These are phyloP conservation scores for Phytophthora pisi DNA, from an alignment of 352 stramenopile species.

Conservation along the genomic window DNA sequence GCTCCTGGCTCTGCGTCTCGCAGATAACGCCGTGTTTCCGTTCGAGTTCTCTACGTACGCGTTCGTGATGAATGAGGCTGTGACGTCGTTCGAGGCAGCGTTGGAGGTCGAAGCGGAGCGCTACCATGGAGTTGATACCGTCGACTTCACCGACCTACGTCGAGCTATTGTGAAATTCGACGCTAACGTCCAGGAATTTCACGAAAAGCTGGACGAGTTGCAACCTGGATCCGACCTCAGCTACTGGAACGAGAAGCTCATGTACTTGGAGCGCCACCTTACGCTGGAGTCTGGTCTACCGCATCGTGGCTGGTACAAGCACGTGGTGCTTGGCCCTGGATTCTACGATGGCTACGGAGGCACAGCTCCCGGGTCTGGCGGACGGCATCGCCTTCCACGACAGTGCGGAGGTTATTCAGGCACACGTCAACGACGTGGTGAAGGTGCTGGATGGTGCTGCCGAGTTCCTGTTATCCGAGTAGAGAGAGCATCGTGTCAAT, in stretches of 20 bases:
- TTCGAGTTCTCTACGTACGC: slow-evolving; percentile 68
- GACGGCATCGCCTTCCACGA: slow-evolving; percentile 59
- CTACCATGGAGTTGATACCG: slow-evolving; percentile 20
- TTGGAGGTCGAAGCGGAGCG: slow-evolving; percentile 20
- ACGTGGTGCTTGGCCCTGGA: slow-evolving; percentile 64
- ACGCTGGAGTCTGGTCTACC: slow-evolving; percentile 44
- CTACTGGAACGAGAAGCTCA: slow-evolving; percentile 56
- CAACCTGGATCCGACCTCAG: slow-evolving; percentile 1
- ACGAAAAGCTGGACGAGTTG: slow-evolving; percentile 19
- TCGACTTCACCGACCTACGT: slow-evolving; percentile 38
- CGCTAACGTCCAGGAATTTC: slow-evolving; percentile 37
- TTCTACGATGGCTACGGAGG: slow-evolving; percentile 63
- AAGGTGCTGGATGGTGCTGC: slow-evolving; percentile 40
- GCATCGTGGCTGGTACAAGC: slow-evolving; percentile 63
- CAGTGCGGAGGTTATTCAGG: slow-evolving; percentile 36
- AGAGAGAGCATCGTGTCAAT: slow-evolving; percentile 3
- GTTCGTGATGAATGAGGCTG: slow-evolving; percentile 50
- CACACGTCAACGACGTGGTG: slow-evolving; percentile 52
- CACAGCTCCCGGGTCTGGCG: slow-evolving; percentile 53
- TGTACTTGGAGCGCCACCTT: slow-evolving; percentile 55
- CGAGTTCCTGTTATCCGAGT: slow-evolving; percentile 36
- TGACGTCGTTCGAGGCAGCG: slow-evolving; percentile 30
- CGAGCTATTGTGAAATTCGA: slow-evolving; percentile 44
- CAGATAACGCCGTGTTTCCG: slow-evolving; percentile 51
- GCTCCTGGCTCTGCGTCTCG: slow-evolving; percentile 54